A percentile compares a stretch with the other conserved stretches of the same genome.
These are phyloP conservation scores for Pichia ethanolica DNA, from an alignment of 805 yeast genomes.

Conservation along the genomic window DNA sequence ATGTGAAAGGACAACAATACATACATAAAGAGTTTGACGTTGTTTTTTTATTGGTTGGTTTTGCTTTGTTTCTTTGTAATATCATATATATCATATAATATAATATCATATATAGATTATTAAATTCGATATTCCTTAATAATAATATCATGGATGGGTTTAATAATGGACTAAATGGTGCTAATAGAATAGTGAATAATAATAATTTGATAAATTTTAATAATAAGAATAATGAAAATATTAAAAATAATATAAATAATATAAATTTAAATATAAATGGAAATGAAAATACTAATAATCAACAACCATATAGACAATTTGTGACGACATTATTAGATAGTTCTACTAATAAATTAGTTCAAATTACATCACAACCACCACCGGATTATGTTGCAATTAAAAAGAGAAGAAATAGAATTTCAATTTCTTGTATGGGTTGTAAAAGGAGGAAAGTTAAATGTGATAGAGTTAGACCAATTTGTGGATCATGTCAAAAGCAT, in stretches of 20 bases:
- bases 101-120: too few relatives aligned
- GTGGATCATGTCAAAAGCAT: conserved; percentile 25
- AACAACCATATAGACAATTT: conserved; percentile 8
- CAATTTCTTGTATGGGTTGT: conserved; percentile 35
- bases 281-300: conserved; percentile 11
- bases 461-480: conserved; percentile 28
- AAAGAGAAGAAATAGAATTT: conserved; percentile 40
- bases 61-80: too few relatives aligned
- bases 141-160: too few relatives aligned
- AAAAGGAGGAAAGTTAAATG: conserved; percentile 43
- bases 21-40: too few relatives aligned
- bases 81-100: too few relatives aligned
- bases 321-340: conserved; percentile 8
- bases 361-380: conserved; percentile 8
- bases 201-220: too few relatives aligned
- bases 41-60: too few relatives aligned
- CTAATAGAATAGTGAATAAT: too few relatives aligned
- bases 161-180: too few relatives aligned
- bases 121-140: too few relatives aligned
- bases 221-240: too few relatives aligned
- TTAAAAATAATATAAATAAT: neutral
- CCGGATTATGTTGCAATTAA: conserved; percentile 6
- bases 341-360: conserved; percentile 8
- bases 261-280: conserved; percentile 7
- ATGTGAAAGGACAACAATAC: too few relatives aligned